These are phyloP conservation scores for Cytospora schulzeri DNA, from an alignment of 2,329 filamentous ascomycete species.

Conservation along the genomic window DNA sequence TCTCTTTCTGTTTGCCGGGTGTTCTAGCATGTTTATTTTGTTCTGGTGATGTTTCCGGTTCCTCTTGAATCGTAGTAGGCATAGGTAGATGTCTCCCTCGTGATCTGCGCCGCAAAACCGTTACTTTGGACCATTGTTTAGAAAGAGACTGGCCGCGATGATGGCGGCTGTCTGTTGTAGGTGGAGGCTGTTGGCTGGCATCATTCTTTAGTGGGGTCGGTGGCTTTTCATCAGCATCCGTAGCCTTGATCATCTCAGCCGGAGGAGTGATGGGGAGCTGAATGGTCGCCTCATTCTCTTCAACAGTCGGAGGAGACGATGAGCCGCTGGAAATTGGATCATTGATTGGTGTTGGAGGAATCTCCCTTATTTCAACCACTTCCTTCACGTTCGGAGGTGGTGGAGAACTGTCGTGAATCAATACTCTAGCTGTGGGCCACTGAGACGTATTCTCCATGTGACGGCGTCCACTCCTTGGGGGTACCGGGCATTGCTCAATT, in stretches of 20 bases:
- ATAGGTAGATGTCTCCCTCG: constrained; percentile 5
- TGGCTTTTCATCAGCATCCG: not conserved
- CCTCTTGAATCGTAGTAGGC: constrained; percentile 11
- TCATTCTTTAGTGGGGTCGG: constrained; percentile 22
- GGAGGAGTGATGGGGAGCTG: not conserved
- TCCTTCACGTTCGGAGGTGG: not conserved
- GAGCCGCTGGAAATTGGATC: not conserved
- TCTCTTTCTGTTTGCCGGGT: not conserved
- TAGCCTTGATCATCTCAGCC: not conserved
- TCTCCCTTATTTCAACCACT: not conserved
- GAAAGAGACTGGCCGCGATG: constrained; percentile 12
- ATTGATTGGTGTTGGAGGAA: constrained; percentile 5
- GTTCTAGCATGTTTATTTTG: not conserved
- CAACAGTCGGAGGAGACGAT: not conserved
- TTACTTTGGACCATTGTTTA: constrained; percentile 20
- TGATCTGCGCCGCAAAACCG: constrained; percentile 7
- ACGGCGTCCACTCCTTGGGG: constrained; percentile 24
- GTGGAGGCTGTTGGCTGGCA: not conserved
- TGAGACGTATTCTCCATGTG: constrained; percentile 28
- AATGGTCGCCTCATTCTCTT: not conserved
- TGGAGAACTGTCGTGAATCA: constrained; percentile 25
- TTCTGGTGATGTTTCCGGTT: not conserved
- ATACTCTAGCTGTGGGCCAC: constrained; percentile 28
- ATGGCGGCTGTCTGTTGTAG: not conserved
- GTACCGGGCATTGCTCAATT: constrained; percentile 16